phyloP scores from a whole-genome alignment of 257 asterid genomes.

The Hygrophila difformis region DNA sequence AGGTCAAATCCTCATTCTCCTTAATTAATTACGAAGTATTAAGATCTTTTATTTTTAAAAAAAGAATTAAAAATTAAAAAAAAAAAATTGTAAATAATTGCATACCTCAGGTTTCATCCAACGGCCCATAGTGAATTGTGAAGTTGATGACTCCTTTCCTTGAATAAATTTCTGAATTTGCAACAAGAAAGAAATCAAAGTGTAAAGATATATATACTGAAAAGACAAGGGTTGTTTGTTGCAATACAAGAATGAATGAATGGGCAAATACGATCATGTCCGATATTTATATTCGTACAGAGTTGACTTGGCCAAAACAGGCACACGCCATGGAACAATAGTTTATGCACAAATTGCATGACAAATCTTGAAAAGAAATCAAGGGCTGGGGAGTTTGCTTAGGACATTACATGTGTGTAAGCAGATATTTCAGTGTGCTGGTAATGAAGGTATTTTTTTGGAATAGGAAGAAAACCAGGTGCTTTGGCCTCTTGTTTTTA shows the following conservation, averaged over 20 bases:
- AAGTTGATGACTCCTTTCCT: not conserved
- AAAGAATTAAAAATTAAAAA: too few species aligned
- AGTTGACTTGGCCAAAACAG: constrained; percentile 4
- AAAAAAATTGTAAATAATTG: not conserved
- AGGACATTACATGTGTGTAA: too few species aligned
- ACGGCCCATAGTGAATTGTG: constrained; percentile 57
- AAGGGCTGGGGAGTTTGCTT: not conserved
- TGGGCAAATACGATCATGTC: not conserved
- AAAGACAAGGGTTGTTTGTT: too few species aligned
- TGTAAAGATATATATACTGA: too few species aligned
- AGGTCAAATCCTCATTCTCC: too few species aligned
- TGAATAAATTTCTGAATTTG: not conserved
- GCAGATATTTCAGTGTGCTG: constrained; percentile 34
- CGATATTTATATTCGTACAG: constrained; percentile 20
- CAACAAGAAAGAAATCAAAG: too few species aligned
- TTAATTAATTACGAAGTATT: too few species aligned
- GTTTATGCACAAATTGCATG: constrained; percentile 16
- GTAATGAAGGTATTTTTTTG: not conserved
- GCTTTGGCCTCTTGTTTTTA: constrained; percentile 21
- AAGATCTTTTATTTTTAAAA: too few species aligned
- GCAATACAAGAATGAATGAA: too few species aligned
- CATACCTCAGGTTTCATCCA: constrained; percentile 84
- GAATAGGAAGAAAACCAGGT: constrained; percentile 39
- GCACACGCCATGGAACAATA: not conserved
- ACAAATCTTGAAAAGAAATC: constrained; percentile 2